phyloP scores from a whole-genome alignment of 192 early-diverging fungal genomes.

The Backusella sp. region DNA sequence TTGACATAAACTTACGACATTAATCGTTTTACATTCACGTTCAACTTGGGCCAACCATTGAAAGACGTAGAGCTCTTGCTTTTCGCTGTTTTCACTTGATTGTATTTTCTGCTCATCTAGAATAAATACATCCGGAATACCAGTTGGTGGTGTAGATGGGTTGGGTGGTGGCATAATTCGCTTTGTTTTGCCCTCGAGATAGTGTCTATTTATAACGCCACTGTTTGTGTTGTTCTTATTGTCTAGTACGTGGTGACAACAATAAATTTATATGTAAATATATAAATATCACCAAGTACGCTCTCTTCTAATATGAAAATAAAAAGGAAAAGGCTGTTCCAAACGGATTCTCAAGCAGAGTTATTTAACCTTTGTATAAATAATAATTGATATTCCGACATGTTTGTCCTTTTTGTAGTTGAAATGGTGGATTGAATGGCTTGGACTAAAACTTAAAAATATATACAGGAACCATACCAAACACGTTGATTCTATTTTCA shows the following conservation, averaged over 20 bases:
- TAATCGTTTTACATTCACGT: slow-evolving; percentile 58
- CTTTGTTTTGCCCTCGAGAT: not conserved
- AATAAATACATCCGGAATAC: slow-evolving; percentile 47
- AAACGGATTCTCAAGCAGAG: not conserved
- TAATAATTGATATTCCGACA: not conserved
- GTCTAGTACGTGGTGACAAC: not conserved
- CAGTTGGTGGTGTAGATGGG: slow-evolving; percentile 28
- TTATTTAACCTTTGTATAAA: not conserved
- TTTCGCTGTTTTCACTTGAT: slow-evolving; percentile 44
- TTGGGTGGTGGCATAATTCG: slow-evolving; percentile 3
- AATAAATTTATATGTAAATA: not conserved
- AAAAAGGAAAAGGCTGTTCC: not conserved
- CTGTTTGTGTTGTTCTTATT: not conserved
- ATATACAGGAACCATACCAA: not conserved
- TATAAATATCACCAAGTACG: not conserved
- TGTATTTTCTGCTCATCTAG: slow-evolving; percentile 52
- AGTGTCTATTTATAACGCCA: not conserved
- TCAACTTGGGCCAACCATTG: slow-evolving; percentile 89
- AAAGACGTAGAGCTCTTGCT: slow-evolving; percentile 83
- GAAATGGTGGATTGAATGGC: not conserved
- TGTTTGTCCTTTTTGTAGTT: not conserved
- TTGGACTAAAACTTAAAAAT: not conserved
- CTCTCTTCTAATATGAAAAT: not conserved
- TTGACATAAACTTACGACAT: slow-evolving; percentile 40
- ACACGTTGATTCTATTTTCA: not conserved